Conservation (phyloP, 768 basidiomycete genomes). For the Hygrocybe punicea region DNA sequence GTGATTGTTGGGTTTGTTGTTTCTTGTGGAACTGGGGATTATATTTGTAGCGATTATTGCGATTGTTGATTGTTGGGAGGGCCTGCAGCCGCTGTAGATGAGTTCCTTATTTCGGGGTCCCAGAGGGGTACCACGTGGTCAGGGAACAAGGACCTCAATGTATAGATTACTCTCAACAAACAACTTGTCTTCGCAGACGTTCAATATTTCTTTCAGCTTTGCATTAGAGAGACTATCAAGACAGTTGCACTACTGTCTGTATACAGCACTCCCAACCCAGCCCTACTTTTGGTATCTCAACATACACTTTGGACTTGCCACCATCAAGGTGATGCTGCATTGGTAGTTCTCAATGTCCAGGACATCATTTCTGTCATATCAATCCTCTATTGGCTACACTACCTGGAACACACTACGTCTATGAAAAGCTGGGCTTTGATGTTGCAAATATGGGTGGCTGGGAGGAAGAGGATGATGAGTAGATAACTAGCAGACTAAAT, state of each 20-base stretch:
- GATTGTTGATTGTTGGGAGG: no score
- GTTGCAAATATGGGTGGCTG: not conserved
- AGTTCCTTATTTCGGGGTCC: no score
- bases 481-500: no score
- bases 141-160: no score
- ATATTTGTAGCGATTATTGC: no score
- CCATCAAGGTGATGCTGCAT: not conserved
- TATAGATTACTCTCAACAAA: not conserved
- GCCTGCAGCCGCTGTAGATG: no score
- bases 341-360: not conserved
- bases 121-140: no score
- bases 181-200: not conserved
- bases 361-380: not conserved
- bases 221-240: not conserved
- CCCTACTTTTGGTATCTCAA: not conserved
- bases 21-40: no score
- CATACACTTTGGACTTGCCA: not conserved
- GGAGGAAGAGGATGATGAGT: no score
- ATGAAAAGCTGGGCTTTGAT: not conserved
- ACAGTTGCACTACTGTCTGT: not conserved
- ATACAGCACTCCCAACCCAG: not conserved
- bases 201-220: not conserved
- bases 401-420: not conserved
- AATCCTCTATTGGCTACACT: not conserved
- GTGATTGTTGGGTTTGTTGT: no score